These are phyloP conservation scores for Lonicera japonica DNA, from an alignment of 129 eudicot species.

Conservation along the genomic window DNA sequence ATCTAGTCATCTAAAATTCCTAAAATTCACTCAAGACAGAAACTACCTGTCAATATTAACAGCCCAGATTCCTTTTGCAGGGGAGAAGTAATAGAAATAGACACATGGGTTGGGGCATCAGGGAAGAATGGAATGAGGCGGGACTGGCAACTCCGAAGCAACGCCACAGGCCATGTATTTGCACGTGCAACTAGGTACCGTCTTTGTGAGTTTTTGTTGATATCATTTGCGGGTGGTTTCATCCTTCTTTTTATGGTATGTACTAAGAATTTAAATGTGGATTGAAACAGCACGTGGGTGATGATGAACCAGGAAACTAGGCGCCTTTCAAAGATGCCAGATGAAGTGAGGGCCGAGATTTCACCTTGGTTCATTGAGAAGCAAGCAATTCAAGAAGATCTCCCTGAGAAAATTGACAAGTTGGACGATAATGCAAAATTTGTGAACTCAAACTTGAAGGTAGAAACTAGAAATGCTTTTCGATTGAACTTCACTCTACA, in stretches of 20 bases:
- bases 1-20: not conserved
- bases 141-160: constrained; percentile 65
- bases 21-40: too few species aligned
- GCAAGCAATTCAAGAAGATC: constrained; percentile 54
- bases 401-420: constrained; percentile 46
- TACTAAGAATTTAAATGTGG: not conserved
- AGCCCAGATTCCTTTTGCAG: constrained; percentile 18
- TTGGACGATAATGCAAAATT: constrained; percentile 53
- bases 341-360: constrained; percentile 64
- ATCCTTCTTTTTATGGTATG: too few species aligned
- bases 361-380: constrained; percentile 66
- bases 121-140: constrained; percentile 88
- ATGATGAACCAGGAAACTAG: constrained; percentile 83
- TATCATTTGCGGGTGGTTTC: too few species aligned
- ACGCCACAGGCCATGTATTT: constrained; percentile 53
- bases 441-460: constrained; percentile 57
- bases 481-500: not conserved
- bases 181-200: constrained; percentile 69
- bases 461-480: not conserved
- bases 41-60: too few species aligned
- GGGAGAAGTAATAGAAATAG: constrained; percentile 80
- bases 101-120: constrained; percentile 88
- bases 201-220: too few species aligned
- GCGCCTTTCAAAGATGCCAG: constrained; percentile 76
- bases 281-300: constrained; percentile 65